phyloP scores from a whole-genome alignment of 345 rosid species.

The Salix caprea region DNA sequence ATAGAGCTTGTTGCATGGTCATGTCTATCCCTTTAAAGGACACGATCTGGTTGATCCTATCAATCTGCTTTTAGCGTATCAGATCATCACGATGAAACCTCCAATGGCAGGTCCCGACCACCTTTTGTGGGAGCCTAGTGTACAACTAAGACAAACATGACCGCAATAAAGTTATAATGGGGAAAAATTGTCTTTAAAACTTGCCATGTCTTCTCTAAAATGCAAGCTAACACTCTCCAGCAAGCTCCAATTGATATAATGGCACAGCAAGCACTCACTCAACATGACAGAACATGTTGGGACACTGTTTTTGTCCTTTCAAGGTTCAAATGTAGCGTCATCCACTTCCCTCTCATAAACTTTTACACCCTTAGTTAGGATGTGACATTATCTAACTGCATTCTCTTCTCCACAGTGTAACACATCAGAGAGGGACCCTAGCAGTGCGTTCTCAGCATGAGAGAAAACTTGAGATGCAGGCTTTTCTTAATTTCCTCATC shows the following conservation, averaged over 20 bases:
- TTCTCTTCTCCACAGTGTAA: conserved; percentile 10
- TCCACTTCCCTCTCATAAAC: conserved; percentile 6
- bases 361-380: conserved; percentile 22
- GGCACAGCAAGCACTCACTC: conserved; percentile 40
- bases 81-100: conserved; percentile 32
- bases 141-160: conserved; percentile 53
- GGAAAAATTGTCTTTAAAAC: conserved; percentile 7
- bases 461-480: not conserved
- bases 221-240: conserved; percentile 17
- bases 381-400: conserved; percentile 33
- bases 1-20: not conserved
- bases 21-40: conserved; percentile 11
- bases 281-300: conserved; percentile 29
- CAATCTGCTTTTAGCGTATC: conserved; percentile 28
- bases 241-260: conserved; percentile 25
- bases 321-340: conserved; percentile 15
- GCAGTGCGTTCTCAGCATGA: conserved; percentile 4
- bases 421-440: conserved; percentile 6
- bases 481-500: not conserved
- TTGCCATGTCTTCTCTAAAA: conserved; percentile 11
- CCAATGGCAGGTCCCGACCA: conserved; percentile 40
- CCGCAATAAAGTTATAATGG: conserved; percentile 21
- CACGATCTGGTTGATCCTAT: conserved; percentile 22
- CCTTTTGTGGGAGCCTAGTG: conserved; percentile 51
- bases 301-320: conserved; percentile 20